phyloP scores from a whole-genome alignment of 768 basidiomycete species.

The Tricholomella constricta region DNA sequence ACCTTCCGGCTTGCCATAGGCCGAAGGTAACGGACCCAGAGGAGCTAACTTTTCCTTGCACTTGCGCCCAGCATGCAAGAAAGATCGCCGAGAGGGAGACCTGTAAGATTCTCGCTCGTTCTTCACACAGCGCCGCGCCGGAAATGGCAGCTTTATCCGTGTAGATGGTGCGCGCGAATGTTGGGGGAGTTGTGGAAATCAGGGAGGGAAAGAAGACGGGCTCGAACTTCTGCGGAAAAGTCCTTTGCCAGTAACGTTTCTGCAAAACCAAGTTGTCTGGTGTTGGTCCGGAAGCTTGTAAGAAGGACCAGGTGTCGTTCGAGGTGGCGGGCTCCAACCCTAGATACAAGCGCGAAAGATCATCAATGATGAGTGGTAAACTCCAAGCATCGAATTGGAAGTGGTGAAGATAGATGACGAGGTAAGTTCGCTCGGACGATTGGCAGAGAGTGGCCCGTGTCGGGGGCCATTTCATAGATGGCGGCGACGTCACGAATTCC shows the following conservation, averaged over 20 bases:
- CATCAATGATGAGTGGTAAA: conserved; percentile 39
- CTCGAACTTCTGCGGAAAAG: conserved; percentile 29
- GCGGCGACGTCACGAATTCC: conserved; percentile 25
- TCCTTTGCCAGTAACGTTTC: conserved; percentile 38
- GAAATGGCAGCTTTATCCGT: conserved; percentile 16
- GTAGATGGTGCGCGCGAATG: conserved; percentile 14
- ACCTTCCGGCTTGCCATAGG: conserved; percentile 49
- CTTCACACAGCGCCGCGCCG: conserved; percentile 34
- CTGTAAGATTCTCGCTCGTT: conserved; percentile 37
- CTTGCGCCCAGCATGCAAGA: conserved; percentile 44
- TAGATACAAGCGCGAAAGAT: conserved; percentile 38
- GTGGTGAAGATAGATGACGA: conserved; percentile 42
- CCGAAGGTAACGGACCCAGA: conserved; percentile 38
- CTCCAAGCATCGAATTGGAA: conserved; percentile 56
- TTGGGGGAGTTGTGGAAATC: not conserved
- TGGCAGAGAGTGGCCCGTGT: conserved; percentile 26
- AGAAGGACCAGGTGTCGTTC: conserved; percentile 29
- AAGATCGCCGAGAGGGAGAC: conserved; percentile 43
- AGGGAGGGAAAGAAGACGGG: conserved; percentile 29
- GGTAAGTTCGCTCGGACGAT: conserved; percentile 21
- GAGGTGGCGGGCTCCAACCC: conserved; percentile 23
- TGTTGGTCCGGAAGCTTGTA: conserved; percentile 23
- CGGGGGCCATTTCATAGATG: conserved; percentile 20
- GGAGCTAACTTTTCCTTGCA: conserved; percentile 34
- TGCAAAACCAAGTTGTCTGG: conserved; percentile 22